Percentiles rank a stretch among this genome's conserved stretches.
Evolutionary conservation across 441 rosid genomes (phyloP).

Genomic region (Hura crepitans): DNA sequence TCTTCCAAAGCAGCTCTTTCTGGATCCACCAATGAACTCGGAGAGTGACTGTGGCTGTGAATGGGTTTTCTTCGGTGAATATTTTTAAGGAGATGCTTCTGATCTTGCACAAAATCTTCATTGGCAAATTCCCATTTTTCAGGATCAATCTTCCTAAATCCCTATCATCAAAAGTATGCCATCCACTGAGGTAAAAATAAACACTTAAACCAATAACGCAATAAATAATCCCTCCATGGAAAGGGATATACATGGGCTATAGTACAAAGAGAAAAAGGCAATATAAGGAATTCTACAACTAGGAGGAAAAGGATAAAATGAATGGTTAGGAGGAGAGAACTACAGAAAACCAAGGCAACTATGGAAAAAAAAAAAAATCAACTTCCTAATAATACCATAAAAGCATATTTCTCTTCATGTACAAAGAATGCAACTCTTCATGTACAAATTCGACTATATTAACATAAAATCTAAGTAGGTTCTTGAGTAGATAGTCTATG

Average conservation of each 20-base stretch:
- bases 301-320: too few species aligned
- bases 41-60: constrained; percentile 87
- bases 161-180: constrained; percentile 41
- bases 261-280: too few species aligned
- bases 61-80: constrained; percentile 87
- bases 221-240: background rate
- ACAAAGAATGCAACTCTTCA: too few species aligned
- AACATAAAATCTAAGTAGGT: too few species aligned
- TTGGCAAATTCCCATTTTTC: constrained; percentile 93
- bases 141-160: constrained; percentile 83
- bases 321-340: too few species aligned
- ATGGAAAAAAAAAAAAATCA: too few species aligned
- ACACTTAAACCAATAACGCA: background rate
- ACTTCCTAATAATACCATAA: too few species aligned
- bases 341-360: background rate
- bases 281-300: too few species aligned
- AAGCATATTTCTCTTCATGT: too few species aligned
- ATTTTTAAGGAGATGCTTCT: constrained; percentile 86
- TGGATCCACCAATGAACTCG: constrained; percentile 42
- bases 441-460: too few species aligned
- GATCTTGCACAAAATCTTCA: constrained; percentile 77
- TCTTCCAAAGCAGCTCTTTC: constrained; percentile 67
- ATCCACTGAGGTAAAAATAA: background rate
- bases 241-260: too few species aligned
- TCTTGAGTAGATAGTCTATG: background rate